Evolutionary conservation across 2,329 filamentous ascomycete genomes (phyloP).

Genomic region (Hortaea werneckii): DNA sequence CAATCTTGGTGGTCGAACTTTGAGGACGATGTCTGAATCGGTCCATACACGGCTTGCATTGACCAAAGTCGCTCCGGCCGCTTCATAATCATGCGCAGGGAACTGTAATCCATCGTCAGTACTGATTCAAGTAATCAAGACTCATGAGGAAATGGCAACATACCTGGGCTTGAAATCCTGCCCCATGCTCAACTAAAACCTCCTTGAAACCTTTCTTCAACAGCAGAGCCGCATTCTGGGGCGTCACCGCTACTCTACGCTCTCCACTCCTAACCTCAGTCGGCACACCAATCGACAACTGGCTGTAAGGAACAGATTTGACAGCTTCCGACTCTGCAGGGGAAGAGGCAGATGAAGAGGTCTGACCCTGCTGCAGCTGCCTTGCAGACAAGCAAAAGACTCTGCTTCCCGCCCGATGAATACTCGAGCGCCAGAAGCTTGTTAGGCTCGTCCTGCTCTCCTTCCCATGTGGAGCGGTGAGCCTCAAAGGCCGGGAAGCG

Average conservation of each 20-base stretch:
- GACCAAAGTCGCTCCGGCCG: conserved; percentile 68
- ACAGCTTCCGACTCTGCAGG: conserved; percentile 9
- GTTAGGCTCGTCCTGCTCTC: conserved; percentile 2
- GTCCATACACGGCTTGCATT: conserved; percentile 61
- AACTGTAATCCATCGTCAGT: conserved; percentile 33
- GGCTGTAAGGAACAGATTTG: conserved; percentile 49
- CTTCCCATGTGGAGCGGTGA: conserved; percentile 5
- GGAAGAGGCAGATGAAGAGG: conserved; percentile 1
- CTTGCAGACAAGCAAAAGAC: conserved; percentile 11
- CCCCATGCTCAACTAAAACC: conserved; percentile 69
- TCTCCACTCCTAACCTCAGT: conserved; percentile 70
- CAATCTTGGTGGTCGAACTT: conserved; percentile 64
- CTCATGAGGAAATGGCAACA: conserved; percentile 53
- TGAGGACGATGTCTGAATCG: conserved; percentile 68
- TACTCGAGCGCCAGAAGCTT: conserved; percentile 2
- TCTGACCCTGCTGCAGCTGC: conserved; percentile 9
- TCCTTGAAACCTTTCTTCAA: conserved; percentile 76
- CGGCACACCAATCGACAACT: conserved; percentile 68
- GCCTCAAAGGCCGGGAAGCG: conserved; percentile 18
- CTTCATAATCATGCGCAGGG: conserved; percentile 63
- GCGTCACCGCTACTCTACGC: conserved; percentile 73
- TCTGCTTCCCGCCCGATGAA: conserved; percentile 6
- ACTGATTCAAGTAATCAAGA: neutral
- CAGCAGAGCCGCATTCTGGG: conserved; percentile 69
- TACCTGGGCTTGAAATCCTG: conserved; percentile 69